A percentile compares a stretch with the other conserved stretches of the same genome.
phyloP scores from a whole-genome alignment of 306 rosid species.

The Cicer judaicum region DNA sequence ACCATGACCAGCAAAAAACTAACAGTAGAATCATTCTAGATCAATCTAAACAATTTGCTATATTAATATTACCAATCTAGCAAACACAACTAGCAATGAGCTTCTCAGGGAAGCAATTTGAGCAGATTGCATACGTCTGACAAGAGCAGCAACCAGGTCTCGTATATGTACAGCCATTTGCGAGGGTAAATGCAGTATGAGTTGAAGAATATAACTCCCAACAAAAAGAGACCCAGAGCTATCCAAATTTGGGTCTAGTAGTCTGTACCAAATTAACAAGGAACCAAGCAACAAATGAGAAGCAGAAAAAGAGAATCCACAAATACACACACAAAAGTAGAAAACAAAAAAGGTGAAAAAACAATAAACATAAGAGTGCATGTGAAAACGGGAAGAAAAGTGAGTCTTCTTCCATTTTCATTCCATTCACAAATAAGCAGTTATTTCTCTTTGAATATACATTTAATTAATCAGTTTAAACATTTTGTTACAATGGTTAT shows the following conservation, averaged over 20 bases:
- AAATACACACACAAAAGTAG: conserved; percentile 1
- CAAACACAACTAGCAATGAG: conserved; percentile 88
- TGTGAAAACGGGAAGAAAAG: conserved; percentile 20
- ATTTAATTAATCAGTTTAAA: conserved; percentile 10
- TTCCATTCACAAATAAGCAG: conserved; percentile 25
- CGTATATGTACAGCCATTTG: conserved; percentile 84
- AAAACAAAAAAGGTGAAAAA: conserved; percentile 9
- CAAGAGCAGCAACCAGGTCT: conserved; percentile 83
- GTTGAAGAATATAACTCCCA: conserved; percentile 91
- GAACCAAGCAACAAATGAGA: conserved; percentile 44
- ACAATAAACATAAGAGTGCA: conserved; percentile 17
- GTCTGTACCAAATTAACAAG: conserved; percentile 60
- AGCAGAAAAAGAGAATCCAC: conserved; percentile 5
- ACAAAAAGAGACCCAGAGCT: conserved; percentile 95
- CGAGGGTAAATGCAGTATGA: conserved; percentile 83
- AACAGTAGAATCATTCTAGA: conserved; percentile 28
- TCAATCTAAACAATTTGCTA: conserved; percentile 24
- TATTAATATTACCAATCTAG: conserved; percentile 80
- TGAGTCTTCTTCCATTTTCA: conserved; percentile 24
- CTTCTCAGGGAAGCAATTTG: conserved; percentile 71
- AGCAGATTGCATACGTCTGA: conserved; percentile 89
- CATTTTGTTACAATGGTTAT: background rate
- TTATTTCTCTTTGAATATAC: background rate
- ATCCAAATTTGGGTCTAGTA: conserved; percentile 83
- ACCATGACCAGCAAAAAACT: conserved; percentile 11